These are phyloP conservation scores for Anacardium occidentale DNA, from an alignment of 345 rosid genomes.

Conservation along the genomic window DNA sequence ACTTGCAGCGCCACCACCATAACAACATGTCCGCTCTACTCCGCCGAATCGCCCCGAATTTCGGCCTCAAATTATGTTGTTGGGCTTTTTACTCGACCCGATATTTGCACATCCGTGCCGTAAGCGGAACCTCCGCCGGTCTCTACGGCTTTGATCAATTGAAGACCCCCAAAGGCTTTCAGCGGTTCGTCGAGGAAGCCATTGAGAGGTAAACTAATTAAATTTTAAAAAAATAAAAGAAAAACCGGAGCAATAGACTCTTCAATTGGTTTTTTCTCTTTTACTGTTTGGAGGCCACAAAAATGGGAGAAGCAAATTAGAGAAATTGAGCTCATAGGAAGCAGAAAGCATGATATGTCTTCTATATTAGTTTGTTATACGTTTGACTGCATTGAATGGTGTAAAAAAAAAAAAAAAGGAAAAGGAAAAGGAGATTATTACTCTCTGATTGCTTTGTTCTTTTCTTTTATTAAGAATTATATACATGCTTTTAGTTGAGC, in stretches of 20 bases:
- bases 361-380: neutral
- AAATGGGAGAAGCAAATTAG: neutral
- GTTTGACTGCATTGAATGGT: slow-evolving; percentile 4
- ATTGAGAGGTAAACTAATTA: slow-evolving; percentile 56
- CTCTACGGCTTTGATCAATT: slow-evolving; percentile 81
- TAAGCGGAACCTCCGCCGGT: slow-evolving; percentile 51
- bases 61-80: slow-evolving; percentile 17
- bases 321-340: neutral
- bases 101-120: slow-evolving; percentile 33
- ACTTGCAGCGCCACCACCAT: neutral
- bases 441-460: neutral
- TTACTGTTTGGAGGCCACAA: neutral
- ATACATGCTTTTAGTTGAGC: no score
- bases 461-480: neutral
- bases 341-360: neutral
- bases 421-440: neutral
- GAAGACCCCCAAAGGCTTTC: slow-evolving; percentile 77
- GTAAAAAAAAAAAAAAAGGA: neutral
- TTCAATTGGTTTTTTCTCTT: neutral
- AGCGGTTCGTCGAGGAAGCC: slow-evolving; percentile 83
- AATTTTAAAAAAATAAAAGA: neutral
- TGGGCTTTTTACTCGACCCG: slow-evolving; percentile 28
- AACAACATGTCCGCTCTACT: slow-evolving; percentile 40
- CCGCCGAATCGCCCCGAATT: slow-evolving; percentile 25
- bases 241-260: neutral